Evolutionary conservation across 139 green algal species (phyloP), one percentile per base, ranked within the genome.

Genomic region (Micractinium sp.): DNA sequence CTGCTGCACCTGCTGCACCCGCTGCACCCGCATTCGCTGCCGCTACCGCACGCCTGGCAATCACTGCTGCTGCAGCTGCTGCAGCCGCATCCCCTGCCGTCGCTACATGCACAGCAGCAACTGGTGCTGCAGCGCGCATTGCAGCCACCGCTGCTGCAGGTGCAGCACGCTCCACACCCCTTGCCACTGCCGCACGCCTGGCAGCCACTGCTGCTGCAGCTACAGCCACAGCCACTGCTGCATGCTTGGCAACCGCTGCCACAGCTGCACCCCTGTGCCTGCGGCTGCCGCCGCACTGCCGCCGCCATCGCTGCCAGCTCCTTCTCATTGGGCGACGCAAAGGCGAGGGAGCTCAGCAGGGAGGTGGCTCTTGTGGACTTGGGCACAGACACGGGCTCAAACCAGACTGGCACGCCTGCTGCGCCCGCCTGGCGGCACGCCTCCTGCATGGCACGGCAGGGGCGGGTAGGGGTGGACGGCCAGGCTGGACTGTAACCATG

Each of bases 301-400:
- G 81, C 87, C 35, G 94, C 91, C 38, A 96, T 93, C 4, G 93
- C 88, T 60, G 93, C 86, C 25, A 96, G 90, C 90, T 96, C 94
- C 2, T 82, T 78, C 4, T 85, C 86, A 69, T 96, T 96, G 29
- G 94, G 94, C 7, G 94, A 95, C 1, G 92, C 79, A 69, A 89
- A 95, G 3, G 82, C 84, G 0, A 95, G 63, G 35, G 82, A 75
- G 15, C n/a, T 39, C 33, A 96, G 86, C 31, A 89, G 13, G 22
- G 18, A 14, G 31, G 74, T 35, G 53, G 92, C 88, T 81, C 94
- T 90, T 0, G 81, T 39, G 13, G 95, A 88, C 85, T 97, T 97
- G 33, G 95, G 92, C 53, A 93, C 92, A 9, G 92, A 95, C 23
- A 96, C 94, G 0, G 95, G 95, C 93, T 97, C 95, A 85, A 95